Evolutionary conservation across 768 basidiomycete genomes (phyloP), one percentile per base, ranked within the genome.

Genomic region (Mycena alexandri): DNA sequence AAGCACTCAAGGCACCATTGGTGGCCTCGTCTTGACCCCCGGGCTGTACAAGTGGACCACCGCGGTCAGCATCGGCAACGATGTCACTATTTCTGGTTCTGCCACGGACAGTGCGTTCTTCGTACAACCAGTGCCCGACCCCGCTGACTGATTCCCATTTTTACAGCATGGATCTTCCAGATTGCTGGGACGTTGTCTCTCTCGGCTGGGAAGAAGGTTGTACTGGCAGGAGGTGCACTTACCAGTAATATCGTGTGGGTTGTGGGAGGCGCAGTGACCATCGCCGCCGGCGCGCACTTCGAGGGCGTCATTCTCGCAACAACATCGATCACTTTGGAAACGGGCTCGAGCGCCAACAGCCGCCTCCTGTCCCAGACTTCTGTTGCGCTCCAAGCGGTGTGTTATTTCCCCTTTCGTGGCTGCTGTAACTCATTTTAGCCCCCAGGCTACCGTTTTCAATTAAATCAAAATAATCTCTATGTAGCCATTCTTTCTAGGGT

Each of bases 311-410:
- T 57, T 4, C 56, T 57, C 5, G 56, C 41, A 5, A 43, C 43
- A 22, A 43, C 56, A 11, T 44, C 56, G 9, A 44, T 44, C 43
- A 57, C 19, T 17, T 38, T 44, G 42, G 41, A n/a, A 11, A 44
- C 43, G 13, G 56, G 56, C 9, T 8, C 43, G 24, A 43, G 41
- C 0, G 56, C 42, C 1, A 46, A 57, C 29, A 46, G 56, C n/a
- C 22, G 56, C 14, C 41, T 57, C 12, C 42, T 57, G n/a, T 9
- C 42, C 8, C 56, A 57, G 56, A 57, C 56, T 9, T 24, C 42
- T 38, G 56, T 57, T 21, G 42, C 43, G 56, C 56, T 57, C 17
- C 56, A 57, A 42, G 24, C 43, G 56, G 56, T 44, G 12, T 25
- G n/a, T n/a, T n/a, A n/a, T n/a, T n/a, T n/a, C n/a, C n/a, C n/a